Evolutionary conservation across 176 grass and related monocot genomes (phyloP).

Genomic region (Ampelocalamus luodianensis): DNA sequence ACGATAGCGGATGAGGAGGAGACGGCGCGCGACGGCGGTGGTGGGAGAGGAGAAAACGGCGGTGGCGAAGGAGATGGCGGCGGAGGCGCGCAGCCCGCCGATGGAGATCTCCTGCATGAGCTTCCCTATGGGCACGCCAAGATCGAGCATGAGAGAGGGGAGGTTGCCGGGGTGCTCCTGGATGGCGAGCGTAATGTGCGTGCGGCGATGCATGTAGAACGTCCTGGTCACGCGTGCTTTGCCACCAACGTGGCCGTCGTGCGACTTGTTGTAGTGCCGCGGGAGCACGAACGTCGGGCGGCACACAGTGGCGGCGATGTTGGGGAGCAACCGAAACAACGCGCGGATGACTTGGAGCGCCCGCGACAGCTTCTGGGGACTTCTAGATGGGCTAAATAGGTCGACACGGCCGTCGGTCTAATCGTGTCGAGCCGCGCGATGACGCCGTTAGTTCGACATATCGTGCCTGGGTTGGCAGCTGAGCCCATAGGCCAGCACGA

Average conservation of each 20-base stretch:
- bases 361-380: slow-evolving; percentile 39
- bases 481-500: too few species aligned
- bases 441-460: too few species aligned
- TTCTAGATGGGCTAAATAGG: too few species aligned
- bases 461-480: too few species aligned
- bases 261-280: slow-evolving; percentile 44
- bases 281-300: slow-evolving; percentile 55
- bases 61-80: too few species aligned
- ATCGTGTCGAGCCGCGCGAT: too few species aligned
- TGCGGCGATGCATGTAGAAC: slow-evolving; percentile 75
- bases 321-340: slow-evolving; percentile 74
- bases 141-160: slow-evolving; percentile 79
- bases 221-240: slow-evolving; percentile 68
- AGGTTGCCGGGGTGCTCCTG: slow-evolving; percentile 82
- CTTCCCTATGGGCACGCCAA: slow-evolving; percentile 77
- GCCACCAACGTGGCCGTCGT: slow-evolving; percentile 67
- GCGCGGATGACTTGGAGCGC: slow-evolving; percentile 62
- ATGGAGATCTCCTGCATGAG: slow-evolving; percentile 90
- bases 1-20: too few species aligned
- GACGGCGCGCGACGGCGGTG: too few species aligned
- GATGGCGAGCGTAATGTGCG: slow-evolving; percentile 74
- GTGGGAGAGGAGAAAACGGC: too few species aligned
- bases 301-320: slow-evolving; percentile 67
- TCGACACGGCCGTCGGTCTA: too few species aligned
- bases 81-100: too few species aligned